Evolutionary conservation across 2,329 filamentous ascomycete species (phyloP).

Genomic region (Plenodomus tracheiphilus): DNA sequence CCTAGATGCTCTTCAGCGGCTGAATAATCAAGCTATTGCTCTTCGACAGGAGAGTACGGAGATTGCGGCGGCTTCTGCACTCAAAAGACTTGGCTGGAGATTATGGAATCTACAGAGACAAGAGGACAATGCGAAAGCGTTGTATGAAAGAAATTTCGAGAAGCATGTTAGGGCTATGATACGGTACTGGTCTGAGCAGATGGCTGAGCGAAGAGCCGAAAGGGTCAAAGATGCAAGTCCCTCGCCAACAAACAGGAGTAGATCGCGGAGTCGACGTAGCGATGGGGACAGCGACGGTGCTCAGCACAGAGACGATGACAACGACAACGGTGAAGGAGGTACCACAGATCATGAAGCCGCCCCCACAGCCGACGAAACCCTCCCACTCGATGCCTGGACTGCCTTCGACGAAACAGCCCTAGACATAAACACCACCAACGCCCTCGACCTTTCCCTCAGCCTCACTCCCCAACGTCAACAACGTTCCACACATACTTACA

Average conservation of each 20-base stretch:
- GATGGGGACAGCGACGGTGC: constrained; percentile 5
- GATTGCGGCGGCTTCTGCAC: constrained; percentile 49
- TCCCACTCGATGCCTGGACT: constrained; percentile 43
- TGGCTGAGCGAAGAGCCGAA: constrained; percentile 34
- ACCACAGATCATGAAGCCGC: constrained; percentile 1
- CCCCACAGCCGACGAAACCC: constrained; percentile 27
- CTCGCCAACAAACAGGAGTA: constrained; percentile 23
- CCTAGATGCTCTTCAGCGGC: constrained; percentile 24
- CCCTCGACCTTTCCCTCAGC: constrained; percentile 36
- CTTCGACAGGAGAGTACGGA: constrained; percentile 54
- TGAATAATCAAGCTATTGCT: constrained; percentile 50
- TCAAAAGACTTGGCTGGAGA: constrained; percentile 62
- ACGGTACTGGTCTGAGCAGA: constrained; percentile 57
- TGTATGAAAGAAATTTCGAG: constrained; percentile 57
- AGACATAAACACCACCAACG: constrained; percentile 28
- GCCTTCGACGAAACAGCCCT: constrained; percentile 42
- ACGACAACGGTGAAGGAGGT: constrained; percentile 5
- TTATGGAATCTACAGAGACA: constrained; percentile 59
- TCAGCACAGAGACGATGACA: constrained; percentile 1
- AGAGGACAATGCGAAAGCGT: constrained; percentile 56
- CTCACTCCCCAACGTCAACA: constrained; percentile 28
- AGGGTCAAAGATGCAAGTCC: constrained; percentile 20
- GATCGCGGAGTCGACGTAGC: constrained; percentile 10
- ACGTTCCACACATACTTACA: too few species aligned
- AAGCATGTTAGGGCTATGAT: constrained; percentile 61